A percentile compares a stretch with the other conserved stretches of the same genome.
These are phyloP conservation scores for Penicillium palitans DNA, from an alignment of 2,329 filamentous ascomycete genomes.

Conservation along the genomic window DNA sequence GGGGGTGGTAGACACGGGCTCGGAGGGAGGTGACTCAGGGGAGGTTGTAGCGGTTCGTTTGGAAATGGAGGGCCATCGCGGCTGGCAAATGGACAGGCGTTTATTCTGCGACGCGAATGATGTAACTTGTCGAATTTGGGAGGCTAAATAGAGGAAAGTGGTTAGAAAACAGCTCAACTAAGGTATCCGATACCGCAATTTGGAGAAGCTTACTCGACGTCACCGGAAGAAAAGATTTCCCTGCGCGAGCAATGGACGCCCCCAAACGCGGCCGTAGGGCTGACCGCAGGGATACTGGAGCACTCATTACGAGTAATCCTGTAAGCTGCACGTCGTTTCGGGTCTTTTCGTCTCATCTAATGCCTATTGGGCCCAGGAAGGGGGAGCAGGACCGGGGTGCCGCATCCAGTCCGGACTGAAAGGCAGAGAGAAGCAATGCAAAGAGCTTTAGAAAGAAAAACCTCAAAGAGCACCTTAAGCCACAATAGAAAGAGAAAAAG, in stretches of 20 bases:
- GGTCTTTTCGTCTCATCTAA: slow-evolving; percentile 8
- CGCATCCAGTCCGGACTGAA: slow-evolving; percentile 5
- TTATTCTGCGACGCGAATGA: slow-evolving; percentile 13
- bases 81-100: slow-evolving; percentile 1
- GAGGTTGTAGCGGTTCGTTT: slow-evolving; percentile 27
- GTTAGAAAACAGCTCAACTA: background rate
- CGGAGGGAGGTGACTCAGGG: slow-evolving; percentile 19
- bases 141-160: slow-evolving; percentile 14
- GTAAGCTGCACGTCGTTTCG: background rate
- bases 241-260: slow-evolving; percentile 22
- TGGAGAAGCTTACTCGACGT: slow-evolving; percentile 27
- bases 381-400: background rate
- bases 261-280: slow-evolving; percentile 31
- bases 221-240: slow-evolving; percentile 20
- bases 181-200: background rate
- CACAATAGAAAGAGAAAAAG: background rate
- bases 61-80: slow-evolving; percentile 17
- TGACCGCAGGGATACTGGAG: slow-evolving; percentile 27
- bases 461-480: background rate
- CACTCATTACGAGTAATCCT: slow-evolving; percentile 27
- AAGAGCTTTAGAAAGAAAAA: background rate
- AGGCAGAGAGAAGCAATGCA: background rate
- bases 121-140: slow-evolving; percentile 17
- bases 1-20: slow-evolving; percentile 46
- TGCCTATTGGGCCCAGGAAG: background rate